Base-by-base conservation (phyloP, 345 rosid species). In the Populus deltoides region DNA sequence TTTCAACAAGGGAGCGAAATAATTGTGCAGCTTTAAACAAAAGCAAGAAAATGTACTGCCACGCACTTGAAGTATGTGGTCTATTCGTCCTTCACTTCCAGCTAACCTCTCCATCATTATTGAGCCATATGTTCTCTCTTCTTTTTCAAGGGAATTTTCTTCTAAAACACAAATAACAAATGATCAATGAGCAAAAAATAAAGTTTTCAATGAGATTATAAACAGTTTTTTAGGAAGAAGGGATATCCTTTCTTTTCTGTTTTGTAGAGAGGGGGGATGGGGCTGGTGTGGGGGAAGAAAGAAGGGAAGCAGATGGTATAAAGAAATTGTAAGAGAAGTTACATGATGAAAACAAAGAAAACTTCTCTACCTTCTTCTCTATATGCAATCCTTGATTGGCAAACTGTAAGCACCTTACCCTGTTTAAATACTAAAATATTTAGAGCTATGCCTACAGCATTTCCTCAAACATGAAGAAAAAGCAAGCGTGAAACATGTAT, bases 51-150 rank as follows among this genome's bases (percentile, higher is more conserved):
- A 69, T 22, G 29, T 15, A 69, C 29, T 71, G 73, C 13, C 76
- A 84, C 87, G 45, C 79, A 95, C 99, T 84, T 95, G 99, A 86
- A 96, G 97, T 84, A 88, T 85, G 82, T 96, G 92, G 87, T 96
- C 98, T 62, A 93, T 90, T 31, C 97, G 89, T 68, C 99, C 98
- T 39, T 75, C 90, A 86, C 86, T 87, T 82, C 97, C 93, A 38
- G 93, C 91, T 76, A 96, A 79, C 79, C 89, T 90, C 87, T 90
- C 89, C 79, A 96, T 91, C 98, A 96, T 93, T 53, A 90, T 39
- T 43, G 94, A 86, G 69, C 99, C 99, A 81, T 96, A 92, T 1
- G 94, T 87, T 79, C 78, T 87, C 81, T 80, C 97, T 74, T 91
- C 83, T 62, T 84, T 84, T 70, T 85, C 88, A 68, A 86, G 85